Base-by-base conservation (phyloP, 371 early-diverging fungal genomes). In the Lichtheimia corymbifera region DNA sequence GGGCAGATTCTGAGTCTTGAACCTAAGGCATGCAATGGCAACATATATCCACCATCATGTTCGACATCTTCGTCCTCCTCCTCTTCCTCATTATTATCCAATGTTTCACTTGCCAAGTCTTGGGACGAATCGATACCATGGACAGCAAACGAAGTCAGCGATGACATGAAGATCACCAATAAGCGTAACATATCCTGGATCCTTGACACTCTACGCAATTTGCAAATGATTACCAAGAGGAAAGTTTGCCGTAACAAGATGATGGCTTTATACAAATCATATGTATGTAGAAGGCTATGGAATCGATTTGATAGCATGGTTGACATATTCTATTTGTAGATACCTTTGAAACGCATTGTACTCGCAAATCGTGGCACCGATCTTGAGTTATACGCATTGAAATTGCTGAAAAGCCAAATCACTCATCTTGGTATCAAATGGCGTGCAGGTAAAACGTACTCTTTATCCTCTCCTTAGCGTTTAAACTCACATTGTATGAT, bases 381-480 rank as follows among this genome's bases (percentile, higher is more conserved):
- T 7, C 62, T 90, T 17, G 88, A 88, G 51, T 59, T 87, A 1
- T 92, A 91, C 56, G 89, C 90, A 3, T 77, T 93, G 50, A 93
- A 93, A 61, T 74, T 92, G 5, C 70, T 93, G 28, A 92, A 92
- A 65, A 84, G 80, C 47, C 93, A 93, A 66, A 79, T 91, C 0
- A 88, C 90, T 0, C 91, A 82, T 65, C 67, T 93, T 18, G 93
- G 95, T n/a, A 76, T 84, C 25, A 91, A 90, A 65, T 94, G 95
- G 95, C 81, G 92, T 44, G 77, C 87, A 44, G 76, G 89, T 83
- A 83, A 35, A 35, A 2, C 35, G 11, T 1, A 35, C 9, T 0
- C 35, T 35, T 35, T 35, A 35, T 35, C 11, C 4, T 35, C 4
- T 35, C 35, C 35, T 11, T 11, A 7, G 9, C 9, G 2, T 9